Evolutionary conservation across 768 basidiomycete species (phyloP).

Genomic region (Agaricus sinodeliciosus): DNA sequence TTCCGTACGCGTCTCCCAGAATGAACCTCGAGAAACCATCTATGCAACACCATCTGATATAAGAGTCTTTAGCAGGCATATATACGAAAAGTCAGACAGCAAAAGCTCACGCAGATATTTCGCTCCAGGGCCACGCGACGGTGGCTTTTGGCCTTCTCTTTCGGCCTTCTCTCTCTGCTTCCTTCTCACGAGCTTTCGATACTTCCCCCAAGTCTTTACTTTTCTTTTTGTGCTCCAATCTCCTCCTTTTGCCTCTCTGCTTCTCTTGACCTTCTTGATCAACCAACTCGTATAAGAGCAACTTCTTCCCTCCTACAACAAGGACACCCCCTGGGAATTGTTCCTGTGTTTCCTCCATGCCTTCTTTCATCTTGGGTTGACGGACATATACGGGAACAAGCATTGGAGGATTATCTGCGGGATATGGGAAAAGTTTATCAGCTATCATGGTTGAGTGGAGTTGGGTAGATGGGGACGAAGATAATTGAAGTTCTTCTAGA

Average conservation of each 20-base stretch:
- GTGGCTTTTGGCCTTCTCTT: conserved; percentile 47
- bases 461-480: conserved; percentile 35
- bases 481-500: conserved; percentile 43
- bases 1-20: conserved; percentile 67
- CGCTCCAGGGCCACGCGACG: conserved; percentile 74
- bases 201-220: conserved; percentile 35
- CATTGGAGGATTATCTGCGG: conserved; percentile 32
- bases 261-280: conserved; percentile 41
- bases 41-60: conserved; percentile 43
- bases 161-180: conserved; percentile 46
- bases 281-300: conserved; percentile 56
- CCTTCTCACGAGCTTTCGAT: conserved; percentile 46
- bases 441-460: conserved; percentile 51
- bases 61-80: not conserved
- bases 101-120: conserved; percentile 56
- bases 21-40: conserved; percentile 45
- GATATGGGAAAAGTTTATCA: conserved; percentile 36
- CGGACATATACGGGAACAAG: conserved; percentile 32
- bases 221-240: conserved; percentile 45
- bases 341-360: conserved; percentile 22
- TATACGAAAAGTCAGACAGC: not conserved
- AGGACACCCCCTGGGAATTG: conserved; percentile 60
- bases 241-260: conserved; percentile 47
- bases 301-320: conserved; percentile 60
- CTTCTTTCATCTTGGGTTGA: not conserved